These are phyloP conservation scores for Ophiognomonia clavigignenti-juglandacearum DNA, from an alignment of 2,329 filamentous ascomycete species.

Conservation along the genomic window DNA sequence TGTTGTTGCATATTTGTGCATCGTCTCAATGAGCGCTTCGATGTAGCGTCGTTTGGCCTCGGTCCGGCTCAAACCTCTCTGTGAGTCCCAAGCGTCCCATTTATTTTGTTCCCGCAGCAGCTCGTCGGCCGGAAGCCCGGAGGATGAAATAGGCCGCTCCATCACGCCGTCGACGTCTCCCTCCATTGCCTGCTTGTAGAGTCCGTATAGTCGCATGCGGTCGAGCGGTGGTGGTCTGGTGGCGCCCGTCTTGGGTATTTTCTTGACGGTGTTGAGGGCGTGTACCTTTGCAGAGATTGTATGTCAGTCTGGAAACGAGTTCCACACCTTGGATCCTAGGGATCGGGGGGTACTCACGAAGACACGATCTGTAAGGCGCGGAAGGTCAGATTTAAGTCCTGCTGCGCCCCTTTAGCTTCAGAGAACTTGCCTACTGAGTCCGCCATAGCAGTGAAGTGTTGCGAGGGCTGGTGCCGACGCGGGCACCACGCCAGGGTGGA, in stretches of 20 bases:
- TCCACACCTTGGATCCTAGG: no score
- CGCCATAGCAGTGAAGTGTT: constrained; percentile 33
- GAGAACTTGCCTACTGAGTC: constrained; percentile 46
- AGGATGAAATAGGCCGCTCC: constrained; percentile 63
- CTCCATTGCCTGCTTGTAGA: constrained; percentile 99
- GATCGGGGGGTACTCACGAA: constrained; percentile 54
- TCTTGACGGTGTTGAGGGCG: constrained; percentile 97
- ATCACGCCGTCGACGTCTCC: constrained; percentile 94
- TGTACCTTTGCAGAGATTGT: no score
- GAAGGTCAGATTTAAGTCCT: constrained; percentile 4
- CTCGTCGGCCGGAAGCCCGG: constrained; percentile 46
- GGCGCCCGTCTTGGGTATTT: constrained; percentile 89
- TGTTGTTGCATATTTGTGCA: constrained; percentile 93
- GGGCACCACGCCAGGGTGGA: constrained; percentile 10
- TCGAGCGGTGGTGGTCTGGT: constrained; percentile 81
- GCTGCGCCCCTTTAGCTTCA: neutral
- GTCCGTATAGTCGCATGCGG: constrained; percentile 87
- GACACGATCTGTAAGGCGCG: constrained; percentile 70
- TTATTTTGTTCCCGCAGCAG: constrained; percentile 59
- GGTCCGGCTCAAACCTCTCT: constrained; percentile 76
- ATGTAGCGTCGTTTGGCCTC: constrained; percentile 95
- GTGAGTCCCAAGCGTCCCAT: constrained; percentile 94
- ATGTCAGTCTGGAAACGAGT: no score
- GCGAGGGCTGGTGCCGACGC: constrained; percentile 2
- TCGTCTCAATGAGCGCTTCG: constrained; percentile 88